Evolutionary conservation across 192 early-diverging fungal species (phyloP).

Genomic region (Podila minutissima): DNA sequence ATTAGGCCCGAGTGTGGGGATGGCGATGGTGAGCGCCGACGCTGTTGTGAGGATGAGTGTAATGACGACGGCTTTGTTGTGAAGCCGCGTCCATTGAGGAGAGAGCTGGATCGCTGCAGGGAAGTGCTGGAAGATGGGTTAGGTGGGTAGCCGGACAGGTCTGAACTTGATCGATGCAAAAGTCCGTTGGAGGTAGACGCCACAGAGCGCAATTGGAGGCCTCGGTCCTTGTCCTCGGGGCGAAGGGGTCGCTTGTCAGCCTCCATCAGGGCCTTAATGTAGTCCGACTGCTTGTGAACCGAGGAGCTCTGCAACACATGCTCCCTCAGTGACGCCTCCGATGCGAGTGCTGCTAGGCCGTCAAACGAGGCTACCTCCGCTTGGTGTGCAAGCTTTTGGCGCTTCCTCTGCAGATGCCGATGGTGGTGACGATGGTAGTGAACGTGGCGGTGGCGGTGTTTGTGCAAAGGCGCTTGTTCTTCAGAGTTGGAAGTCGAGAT

Average conservation of each 20-base stretch:
- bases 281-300: neutral
- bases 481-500: neutral
- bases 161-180: too few species aligned
- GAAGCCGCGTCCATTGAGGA: too few species aligned
- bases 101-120: too few species aligned
- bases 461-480: neutral
- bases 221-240: neutral
- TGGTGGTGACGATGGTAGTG: constrained; percentile 42
- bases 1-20: too few species aligned
- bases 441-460: constrained; percentile 34
- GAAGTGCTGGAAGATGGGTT: too few species aligned
- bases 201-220: neutral
- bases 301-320: neutral
- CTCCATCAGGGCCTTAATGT: neutral
- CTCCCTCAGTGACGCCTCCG: neutral
- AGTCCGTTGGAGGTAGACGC: too few species aligned
- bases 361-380: neutral
- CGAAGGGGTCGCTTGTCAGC: neutral
- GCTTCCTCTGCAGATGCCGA: constrained; percentile 20
- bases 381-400: neutral
- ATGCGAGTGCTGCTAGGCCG: neutral
- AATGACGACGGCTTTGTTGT: too few species aligned
- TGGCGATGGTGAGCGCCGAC: too few species aligned
- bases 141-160: too few species aligned
- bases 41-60: too few species aligned